Base-by-base conservation (phyloP, 192 early-diverging fungal genomes). In the Backusella australiensis region DNA sequence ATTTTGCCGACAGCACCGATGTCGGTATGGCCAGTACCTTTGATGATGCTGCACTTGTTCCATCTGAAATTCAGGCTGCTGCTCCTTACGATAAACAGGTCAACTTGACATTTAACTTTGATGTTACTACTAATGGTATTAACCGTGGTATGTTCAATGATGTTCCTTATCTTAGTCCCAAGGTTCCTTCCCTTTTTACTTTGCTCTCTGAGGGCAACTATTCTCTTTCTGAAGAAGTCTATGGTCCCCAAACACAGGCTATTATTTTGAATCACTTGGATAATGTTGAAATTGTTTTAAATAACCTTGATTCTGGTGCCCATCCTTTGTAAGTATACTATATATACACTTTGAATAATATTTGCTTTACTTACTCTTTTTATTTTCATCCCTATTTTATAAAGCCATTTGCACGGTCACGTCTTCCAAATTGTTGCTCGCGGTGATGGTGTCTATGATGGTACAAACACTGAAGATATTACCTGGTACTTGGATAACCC, bases 81-180 rank as follows among this genome's bases (percentile, higher is more conserved):
- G 52, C 85, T 29, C 75, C 66, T 1, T 81, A 88, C 34, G 87
- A 92, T 79, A 71, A 84, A 21, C 78, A 80, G 19, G 83, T 86
- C 53, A 75, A 71, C 7, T 73, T 94, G 76, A 88, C 89, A 19
- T 91, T 92, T 32, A 77, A 75, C 63, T 91, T 95, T 72, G 82
- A 86, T 42, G 87, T 92, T 78, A 86, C 85, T 68, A 86, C 82
- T 69, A 93, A 95, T 73, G 91, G 90, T 59, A 80, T 87, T 79
- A 95, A 95, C 89, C 91, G 93, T 82, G 93, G 90, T 46, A 85
- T 90, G 2, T 96, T 95, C 89, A 94, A 95, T 87, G 87, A 91
- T 44, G 87, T 91, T 68, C 84, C 90, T 17, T 95, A 88, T 72
- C 83, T 89, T 56, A 73, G 73, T 72, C 91, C 93, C 69, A 85